Evolutionary conservation across 1,139 yeast species (phyloP).

Genomic region (Kurtzmaniella natalensis): DNA sequence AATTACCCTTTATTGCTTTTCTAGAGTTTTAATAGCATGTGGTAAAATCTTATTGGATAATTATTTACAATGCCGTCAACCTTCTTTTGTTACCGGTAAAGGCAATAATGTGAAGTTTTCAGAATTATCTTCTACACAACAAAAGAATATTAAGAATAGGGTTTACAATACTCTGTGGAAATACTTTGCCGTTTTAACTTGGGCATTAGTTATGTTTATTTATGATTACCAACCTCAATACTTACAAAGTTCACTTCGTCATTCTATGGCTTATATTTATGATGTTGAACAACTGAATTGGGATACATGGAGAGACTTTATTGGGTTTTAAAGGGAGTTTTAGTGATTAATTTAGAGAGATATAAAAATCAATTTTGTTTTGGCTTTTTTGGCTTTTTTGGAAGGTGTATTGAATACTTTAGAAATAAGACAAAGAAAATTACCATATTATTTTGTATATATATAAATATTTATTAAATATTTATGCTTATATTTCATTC

Average conservation of each 20-base stretch:
- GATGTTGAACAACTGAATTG: constrained; percentile 47
- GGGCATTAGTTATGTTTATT: constrained; percentile 76
- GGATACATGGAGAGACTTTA: constrained; percentile 40
- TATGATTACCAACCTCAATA: constrained; percentile 61
- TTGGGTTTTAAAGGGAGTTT: constrained; percentile 27
- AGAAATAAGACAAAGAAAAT: no score
- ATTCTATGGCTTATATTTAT: constrained; percentile 70
- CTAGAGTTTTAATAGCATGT: constrained; percentile 51
- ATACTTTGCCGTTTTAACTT: constrained; percentile 60
- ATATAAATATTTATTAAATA: no score
- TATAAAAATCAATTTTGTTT: no score
- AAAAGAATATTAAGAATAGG: constrained; percentile 27
- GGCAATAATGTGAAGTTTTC: constrained; percentile 24
- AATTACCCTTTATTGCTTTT: constrained; percentile 58
- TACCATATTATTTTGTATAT: no score
- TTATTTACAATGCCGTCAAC: constrained; percentile 34
- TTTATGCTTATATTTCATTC: no score
- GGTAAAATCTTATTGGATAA: constrained; percentile 45
- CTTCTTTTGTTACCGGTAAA: constrained; percentile 21
- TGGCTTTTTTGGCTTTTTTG: no score
- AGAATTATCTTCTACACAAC: constrained; percentile 29
- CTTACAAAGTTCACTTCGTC: constrained; percentile 63
- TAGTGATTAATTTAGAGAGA: no score
- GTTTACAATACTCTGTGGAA: constrained; percentile 54
- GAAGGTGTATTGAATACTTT: no score